Evolutionary conservation across 768 basidiomycete species (phyloP).

Genomic region (Suillus tomentosus): DNA sequence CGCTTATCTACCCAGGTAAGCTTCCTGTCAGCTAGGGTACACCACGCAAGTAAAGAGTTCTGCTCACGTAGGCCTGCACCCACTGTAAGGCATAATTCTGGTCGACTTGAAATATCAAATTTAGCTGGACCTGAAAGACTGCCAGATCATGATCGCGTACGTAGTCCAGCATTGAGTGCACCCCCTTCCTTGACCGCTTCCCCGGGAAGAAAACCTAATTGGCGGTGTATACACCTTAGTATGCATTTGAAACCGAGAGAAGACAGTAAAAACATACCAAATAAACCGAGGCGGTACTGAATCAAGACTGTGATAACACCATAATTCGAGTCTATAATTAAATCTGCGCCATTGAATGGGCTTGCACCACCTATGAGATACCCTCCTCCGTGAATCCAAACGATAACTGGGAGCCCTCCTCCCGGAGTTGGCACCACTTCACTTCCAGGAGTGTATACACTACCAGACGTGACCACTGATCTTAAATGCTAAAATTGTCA

Average conservation of each 20-base stretch:
- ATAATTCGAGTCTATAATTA: constrained; percentile 29
- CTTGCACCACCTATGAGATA: constrained; percentile 25
- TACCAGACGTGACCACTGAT: constrained; percentile 11
- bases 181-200: constrained; percentile 43
- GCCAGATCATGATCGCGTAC: constrained; percentile 31
- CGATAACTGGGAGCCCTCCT: constrained; percentile 31
- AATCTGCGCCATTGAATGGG: constrained; percentile 23
- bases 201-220: constrained; percentile 46
- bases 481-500: not conserved
- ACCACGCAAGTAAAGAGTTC: not conserved
- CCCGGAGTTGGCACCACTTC: constrained; percentile 5
- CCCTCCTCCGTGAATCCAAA: constrained; percentile 41
- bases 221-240: not conserved
- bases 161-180: constrained; percentile 48
- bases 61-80: constrained; percentile 36
- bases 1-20: constrained; percentile 24
- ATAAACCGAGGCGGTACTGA: constrained; percentile 38
- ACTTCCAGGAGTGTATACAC: constrained; percentile 33
- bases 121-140: not conserved
- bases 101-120: constrained; percentile 30
- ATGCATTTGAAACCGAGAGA: not conserved
- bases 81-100: constrained; percentile 37
- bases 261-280: constrained; percentile 20
- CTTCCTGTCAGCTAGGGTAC: constrained; percentile 3
- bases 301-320: constrained; percentile 32